Conservation (phyloP, 148 eudicot genomes). For the Arbutus unedo region DNA sequence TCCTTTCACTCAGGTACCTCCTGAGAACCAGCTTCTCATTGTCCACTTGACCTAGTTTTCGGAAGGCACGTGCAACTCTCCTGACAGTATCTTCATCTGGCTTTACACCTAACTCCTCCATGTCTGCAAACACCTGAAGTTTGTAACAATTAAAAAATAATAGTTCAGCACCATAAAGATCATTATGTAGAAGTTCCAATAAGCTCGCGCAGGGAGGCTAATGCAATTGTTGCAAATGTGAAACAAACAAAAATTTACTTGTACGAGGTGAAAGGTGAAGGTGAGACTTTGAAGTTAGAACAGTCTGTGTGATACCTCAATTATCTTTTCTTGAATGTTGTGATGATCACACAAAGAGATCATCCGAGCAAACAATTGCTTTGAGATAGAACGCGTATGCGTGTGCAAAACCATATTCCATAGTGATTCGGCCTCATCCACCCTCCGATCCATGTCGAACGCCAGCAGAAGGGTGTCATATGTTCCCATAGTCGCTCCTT, state of each 20-base stretch:
- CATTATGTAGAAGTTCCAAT: not conserved
- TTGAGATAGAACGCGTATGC: constrained; percentile 77
- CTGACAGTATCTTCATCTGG: constrained; percentile 86
- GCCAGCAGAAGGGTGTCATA: constrained; percentile 74
- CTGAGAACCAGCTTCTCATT: constrained; percentile 46
- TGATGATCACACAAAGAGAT: constrained; percentile 84
- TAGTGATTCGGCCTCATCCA: constrained; percentile 81
- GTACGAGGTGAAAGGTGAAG: not conserved
- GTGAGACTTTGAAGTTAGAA: not conserved
- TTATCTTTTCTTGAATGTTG: constrained; percentile 51
- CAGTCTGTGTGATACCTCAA: constrained; percentile 51
- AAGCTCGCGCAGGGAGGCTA: not conserved
- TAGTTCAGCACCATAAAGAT: constrained; percentile 14
- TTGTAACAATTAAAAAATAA: not conserved
- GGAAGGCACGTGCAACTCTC: constrained; percentile 70
- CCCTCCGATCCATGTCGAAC: constrained; percentile 64
- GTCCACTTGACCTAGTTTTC: constrained; percentile 57
- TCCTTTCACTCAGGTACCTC: constrained; percentile 64
- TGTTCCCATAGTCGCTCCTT: constrained; percentile 93
- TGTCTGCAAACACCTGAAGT: constrained; percentile 81
- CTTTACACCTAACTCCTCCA: constrained; percentile 89
- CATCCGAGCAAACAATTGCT: constrained; percentile 77
- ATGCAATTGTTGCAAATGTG: not conserved
- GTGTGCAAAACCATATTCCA: constrained; percentile 91
- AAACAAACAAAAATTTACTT: not conserved